These are phyloP conservation scores for Pleurotus eryngii DNA, from an alignment of 768 basidiomycete genomes.

Conservation along the genomic window DNA sequence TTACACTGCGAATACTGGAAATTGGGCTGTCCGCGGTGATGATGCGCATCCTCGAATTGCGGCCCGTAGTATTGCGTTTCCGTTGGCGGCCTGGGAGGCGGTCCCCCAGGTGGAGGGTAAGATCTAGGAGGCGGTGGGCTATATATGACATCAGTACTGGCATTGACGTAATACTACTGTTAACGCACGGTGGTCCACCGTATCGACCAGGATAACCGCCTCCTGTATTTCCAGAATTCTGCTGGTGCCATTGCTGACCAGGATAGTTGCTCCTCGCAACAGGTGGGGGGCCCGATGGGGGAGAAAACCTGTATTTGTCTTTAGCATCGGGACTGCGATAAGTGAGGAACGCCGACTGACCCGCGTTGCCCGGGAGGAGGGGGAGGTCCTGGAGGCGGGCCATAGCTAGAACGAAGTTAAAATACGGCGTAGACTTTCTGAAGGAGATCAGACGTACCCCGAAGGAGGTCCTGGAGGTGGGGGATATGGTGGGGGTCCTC, in stretches of 20 bases:
- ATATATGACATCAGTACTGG: constrained; percentile 5
- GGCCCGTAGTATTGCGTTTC: constrained; percentile 63
- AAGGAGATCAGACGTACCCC: constrained; percentile 13
- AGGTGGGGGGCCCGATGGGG: constrained; percentile 27
- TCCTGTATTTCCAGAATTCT: constrained; percentile 6
- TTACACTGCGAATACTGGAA: constrained; percentile 91
- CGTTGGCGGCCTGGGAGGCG: constrained; percentile 52
- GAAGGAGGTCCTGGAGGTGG: constrained; percentile 16
- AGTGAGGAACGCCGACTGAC: neutral
- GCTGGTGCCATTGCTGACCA: constrained; percentile 39
- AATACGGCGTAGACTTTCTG: neutral
- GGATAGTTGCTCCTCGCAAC: constrained; percentile 33
- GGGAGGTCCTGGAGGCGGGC: constrained; percentile 23
- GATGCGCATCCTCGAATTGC: constrained; percentile 43
- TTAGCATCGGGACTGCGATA: constrained; percentile 6
- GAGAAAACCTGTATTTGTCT: constrained; percentile 14
- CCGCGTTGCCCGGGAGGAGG: constrained; percentile 13
- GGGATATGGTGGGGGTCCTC: constrained; percentile 9
- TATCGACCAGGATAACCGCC: constrained; percentile 27
- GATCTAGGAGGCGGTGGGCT: constrained; percentile 12
- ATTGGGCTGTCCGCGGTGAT: constrained; percentile 51
- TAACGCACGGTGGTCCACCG: constrained; percentile 14
- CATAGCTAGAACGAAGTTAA: constrained; percentile 15
- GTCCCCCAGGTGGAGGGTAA: constrained; percentile 30
- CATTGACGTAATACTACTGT: constrained; percentile 6